Conservation (phyloP, 352 stramenopile species). For the Pythium diclinum region DNA sequence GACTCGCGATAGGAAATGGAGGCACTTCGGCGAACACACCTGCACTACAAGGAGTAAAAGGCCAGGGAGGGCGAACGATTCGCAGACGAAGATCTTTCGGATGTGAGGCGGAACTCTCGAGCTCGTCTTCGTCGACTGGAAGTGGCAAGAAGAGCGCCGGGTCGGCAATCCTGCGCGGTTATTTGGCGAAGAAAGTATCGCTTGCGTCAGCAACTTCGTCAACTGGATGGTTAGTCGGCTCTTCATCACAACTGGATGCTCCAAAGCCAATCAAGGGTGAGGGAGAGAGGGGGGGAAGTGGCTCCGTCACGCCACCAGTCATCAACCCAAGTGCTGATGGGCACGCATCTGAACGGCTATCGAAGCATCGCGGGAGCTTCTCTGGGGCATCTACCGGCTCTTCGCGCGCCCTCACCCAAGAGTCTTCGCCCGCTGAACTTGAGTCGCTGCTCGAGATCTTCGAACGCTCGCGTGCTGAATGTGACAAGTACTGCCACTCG, state of each 20-base stretch:
- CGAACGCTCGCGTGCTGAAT: constrained; percentile 59
- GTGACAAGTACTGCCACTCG: constrained; percentile 70
- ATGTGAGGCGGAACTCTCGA: constrained; percentile 53
- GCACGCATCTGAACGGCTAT: constrained; percentile 3
- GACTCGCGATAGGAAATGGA: constrained; percentile 5
- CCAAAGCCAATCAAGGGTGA: constrained; percentile 3
- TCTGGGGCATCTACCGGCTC: constrained; percentile 2
- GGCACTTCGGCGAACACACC: constrained; percentile 6
- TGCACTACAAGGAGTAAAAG: background rate
- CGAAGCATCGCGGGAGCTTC: constrained; percentile 22
- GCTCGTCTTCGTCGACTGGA: constrained; percentile 18
- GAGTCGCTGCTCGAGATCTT: constrained; percentile 63
- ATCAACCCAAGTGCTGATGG: constrained; percentile 1
- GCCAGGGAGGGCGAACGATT: constrained; percentile 33
- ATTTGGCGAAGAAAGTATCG: constrained; percentile 36
- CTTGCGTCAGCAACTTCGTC: constrained; percentile 20
- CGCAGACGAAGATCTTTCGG: constrained; percentile 68
- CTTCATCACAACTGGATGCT: constrained; percentile 4
- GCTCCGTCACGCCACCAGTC: constrained; percentile 24
- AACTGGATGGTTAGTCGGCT: constrained; percentile 14
- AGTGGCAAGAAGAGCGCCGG: constrained; percentile 42
- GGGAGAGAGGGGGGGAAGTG: constrained; percentile 11
- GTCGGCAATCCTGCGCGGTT: constrained; percentile 41
- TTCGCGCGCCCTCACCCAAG: background rate
- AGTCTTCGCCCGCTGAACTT: constrained; percentile 30